Base-by-base conservation (phyloP, 805 yeast genomes). In the Komagataella pseudopastoris region DNA sequence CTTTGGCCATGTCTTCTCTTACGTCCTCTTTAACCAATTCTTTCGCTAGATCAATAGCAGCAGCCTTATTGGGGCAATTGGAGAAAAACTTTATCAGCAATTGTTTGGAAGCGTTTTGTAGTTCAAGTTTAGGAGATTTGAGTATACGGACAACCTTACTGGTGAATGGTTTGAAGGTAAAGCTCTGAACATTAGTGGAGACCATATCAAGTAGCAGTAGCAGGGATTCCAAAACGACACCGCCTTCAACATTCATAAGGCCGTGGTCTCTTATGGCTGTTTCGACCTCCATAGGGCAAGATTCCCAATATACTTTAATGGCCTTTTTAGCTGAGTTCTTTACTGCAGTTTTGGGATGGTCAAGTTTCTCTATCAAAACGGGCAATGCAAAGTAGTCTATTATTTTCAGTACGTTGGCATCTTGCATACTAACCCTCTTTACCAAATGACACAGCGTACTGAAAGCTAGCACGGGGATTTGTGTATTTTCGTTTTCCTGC, bases 391-490 rank as follows among this genome's bases (percentile, higher is more conserved):
- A 61, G 51, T 66, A 68, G 45, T 75, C 68, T 44, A 74, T 74
- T 1, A 64, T 60, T 53, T 65, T 66, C 46, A 80, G 64, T 0
- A 74, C 67, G 7, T 62, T 58, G 1, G 70, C 63, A 56, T 79
- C 83, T 62, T 80, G 85, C 63, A 78, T 75, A 48, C 79, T 73
- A 5, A 80, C 76, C 18, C 85, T 64, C 53, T 78, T 80, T 30
- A 80, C 72, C 50, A 80, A 61, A 57, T 80, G 83, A 49, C 81
- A 77, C 3, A 78, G 59, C 0, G 78, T 71, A 24, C 78, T 71
- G 57, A 80, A 78, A 2, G 78, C 70, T 20, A 63, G 51, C 1
- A 69, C 54, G 53, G 70, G 70, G 17, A 78, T 68, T 8, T 70
- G 61, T 39, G 63, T 51, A 49, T 70, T 71, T 2, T 63, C 56